Percentiles rank a stretch among this genome's conserved stretches.
These are phyloP conservation scores for Picea mariana DNA, from an alignment of 83 land plant species.

Conservation along the genomic window DNA sequence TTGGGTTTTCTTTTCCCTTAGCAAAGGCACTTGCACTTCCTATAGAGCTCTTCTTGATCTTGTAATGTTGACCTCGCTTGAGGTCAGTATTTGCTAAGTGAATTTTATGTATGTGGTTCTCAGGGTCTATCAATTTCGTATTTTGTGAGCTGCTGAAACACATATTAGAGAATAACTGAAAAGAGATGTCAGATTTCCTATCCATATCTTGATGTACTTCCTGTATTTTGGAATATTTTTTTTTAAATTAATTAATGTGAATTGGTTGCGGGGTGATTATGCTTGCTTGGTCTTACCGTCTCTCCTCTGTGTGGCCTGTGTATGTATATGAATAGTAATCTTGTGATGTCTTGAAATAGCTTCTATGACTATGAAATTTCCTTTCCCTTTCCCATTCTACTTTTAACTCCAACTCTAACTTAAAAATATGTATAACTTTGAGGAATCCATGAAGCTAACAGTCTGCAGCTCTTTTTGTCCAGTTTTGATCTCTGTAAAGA, in stretches of 20 bases:
- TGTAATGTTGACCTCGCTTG: background rate
- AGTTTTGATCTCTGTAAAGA: background rate
- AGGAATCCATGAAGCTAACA: background rate
- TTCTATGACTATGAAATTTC: too few relatives aligned
- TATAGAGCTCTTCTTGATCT: constrained; percentile 5
- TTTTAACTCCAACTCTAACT: background rate
- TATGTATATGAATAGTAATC: too few relatives aligned
- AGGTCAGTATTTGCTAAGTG: background rate
- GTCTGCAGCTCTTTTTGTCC: background rate
- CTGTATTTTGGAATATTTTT: background rate
- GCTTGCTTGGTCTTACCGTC: too few relatives aligned
- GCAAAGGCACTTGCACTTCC: too few relatives aligned
- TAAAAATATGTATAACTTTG: background rate
- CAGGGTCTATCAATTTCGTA: too few relatives aligned
- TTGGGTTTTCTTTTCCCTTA: background rate
- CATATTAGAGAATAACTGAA: constrained; percentile 2
- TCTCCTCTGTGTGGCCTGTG: too few relatives aligned
- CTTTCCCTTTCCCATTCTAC: too few relatives aligned
- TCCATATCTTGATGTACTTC: background rate
- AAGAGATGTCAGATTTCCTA: background rate
- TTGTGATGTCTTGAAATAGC: too few relatives aligned
- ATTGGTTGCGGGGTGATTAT: too few relatives aligned
- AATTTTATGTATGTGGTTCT: background rate
- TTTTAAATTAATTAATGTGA: background rate
- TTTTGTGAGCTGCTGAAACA: background rate